Evolutionary conservation across 2,329 filamentous ascomycete species (phyloP), one percentile per base, ranked within the genome.

Genomic region (Clonostachys solani): DNA sequence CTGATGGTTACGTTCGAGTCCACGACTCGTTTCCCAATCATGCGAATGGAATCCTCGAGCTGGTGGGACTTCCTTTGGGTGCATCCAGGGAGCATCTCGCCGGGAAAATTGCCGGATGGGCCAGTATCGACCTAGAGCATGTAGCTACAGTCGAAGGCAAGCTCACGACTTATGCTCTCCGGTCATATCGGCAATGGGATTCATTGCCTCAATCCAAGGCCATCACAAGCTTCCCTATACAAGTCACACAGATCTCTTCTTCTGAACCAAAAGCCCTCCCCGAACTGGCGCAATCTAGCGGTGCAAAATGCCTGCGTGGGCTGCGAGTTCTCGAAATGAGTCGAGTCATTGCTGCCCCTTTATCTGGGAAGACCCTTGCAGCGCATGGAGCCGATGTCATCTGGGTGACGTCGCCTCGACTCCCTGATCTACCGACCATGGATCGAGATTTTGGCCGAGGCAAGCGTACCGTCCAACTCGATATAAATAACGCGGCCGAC

Each of bases 381-480:
- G 84, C 86, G 44, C 83, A 88, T 57, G 86, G 86, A 9, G 86
- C 86, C 9, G 77, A 83, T 46, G 84, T 90, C 2, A 71, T 89
- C 50, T 85, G 87, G 57, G 71, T 89, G 37, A 88, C 84, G 3
- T 80, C 78, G 3, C 77, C 81, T 1, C 71, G 75, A 34, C 70
- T 89, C 8, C 77, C 80, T 1, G 83, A 87, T 50, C 76, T 86
- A 0, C 81, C 82, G 0, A 79, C 80, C 56, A 83, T 86, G 56
- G 83, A 87, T 54, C 72, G 84, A 2, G 84, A 87, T 54, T 75
- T 83, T 29, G 83, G 84, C 51, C 77, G 81, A 43, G 84, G 84
- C 17, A 89, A 88, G 58, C 80, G 83, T 54, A 75, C 80, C 2
- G 72, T 75, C 6, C 78, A 83, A 19, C 65, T 88, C 13, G 74